These are phyloP conservation scores for Chlamydomonas sphaeroides DNA, from an alignment of 139 green algal species.

Conservation along the genomic window DNA sequence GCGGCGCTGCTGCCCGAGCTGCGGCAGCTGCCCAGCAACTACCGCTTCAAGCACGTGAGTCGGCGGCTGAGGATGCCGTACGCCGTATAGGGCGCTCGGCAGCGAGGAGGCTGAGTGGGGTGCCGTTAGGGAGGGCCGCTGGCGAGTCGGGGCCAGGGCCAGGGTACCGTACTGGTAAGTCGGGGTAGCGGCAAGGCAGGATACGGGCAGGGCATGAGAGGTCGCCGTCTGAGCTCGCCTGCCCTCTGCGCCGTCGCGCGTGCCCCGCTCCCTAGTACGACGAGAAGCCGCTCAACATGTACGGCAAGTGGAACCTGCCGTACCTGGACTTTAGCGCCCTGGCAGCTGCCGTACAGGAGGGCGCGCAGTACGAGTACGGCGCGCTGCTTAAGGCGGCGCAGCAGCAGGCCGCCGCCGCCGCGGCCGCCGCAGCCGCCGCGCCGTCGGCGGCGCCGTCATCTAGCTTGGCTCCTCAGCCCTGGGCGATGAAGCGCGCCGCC, in stretches of 20 bases:
- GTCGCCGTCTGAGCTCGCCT: too few species aligned
- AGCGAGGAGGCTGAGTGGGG: too few species aligned
- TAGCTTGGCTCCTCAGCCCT: not conserved
- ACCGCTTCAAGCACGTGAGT: constrained; percentile 20
- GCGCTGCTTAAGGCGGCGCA: too few species aligned
- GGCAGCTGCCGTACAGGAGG: not conserved
- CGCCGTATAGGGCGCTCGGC: too few species aligned
- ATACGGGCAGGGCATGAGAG: too few species aligned
- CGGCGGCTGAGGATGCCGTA: not conserved
- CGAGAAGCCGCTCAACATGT: constrained; percentile 21
- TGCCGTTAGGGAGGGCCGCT: too few species aligned
- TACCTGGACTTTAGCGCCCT: constrained; percentile 3
- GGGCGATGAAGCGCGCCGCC: too few species aligned
- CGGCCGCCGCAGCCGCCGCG: not conserved
- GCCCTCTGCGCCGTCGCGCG: too few species aligned
- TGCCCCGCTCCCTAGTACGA: too few species aligned
- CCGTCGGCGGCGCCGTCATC: not conserved
- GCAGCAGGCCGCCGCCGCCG: not conserved
- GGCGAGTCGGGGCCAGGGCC: too few species aligned
- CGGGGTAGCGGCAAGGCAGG: too few species aligned
- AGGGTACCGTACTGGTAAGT: too few species aligned
- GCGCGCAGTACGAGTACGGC: constrained; percentile 9
- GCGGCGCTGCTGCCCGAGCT: constrained; percentile 7
- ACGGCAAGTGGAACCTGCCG: constrained; percentile 1
- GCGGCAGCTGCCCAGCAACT: not conserved